Conservation (phyloP, 768 basidiomycete genomes). For the Tremella mesenterica region DNA sequence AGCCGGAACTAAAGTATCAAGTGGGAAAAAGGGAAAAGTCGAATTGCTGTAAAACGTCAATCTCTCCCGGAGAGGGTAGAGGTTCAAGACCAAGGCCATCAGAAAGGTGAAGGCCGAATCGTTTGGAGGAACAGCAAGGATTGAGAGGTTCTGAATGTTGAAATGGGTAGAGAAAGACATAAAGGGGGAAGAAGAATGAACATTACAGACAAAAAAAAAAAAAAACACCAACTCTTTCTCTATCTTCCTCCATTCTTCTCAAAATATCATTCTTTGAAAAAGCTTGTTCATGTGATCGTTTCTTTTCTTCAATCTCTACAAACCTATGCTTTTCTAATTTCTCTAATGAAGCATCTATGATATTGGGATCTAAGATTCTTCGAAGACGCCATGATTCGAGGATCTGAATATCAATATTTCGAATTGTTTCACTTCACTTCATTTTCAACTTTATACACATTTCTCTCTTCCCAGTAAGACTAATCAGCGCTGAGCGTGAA, state of each 20-base stretch:
- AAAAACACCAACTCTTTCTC: slow-evolving; percentile 54
- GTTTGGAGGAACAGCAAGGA: neutral
- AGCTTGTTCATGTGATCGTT: slow-evolving; percentile 25
- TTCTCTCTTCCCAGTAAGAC: no score
- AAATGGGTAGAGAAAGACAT: neutral
- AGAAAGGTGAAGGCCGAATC: neutral
- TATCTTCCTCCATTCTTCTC: slow-evolving; percentile 81
- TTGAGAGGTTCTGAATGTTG: neutral
- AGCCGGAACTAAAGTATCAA: neutral
- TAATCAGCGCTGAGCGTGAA: no score
- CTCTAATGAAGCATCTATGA: slow-evolving; percentile 61
- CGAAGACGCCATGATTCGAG: slow-evolving; percentile 85
- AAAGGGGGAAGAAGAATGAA: neutral
- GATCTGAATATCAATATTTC: slow-evolving; percentile 53
- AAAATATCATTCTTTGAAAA: slow-evolving; percentile 64
- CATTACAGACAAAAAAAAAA: slow-evolving; percentile 3
- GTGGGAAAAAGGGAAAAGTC: neutral
- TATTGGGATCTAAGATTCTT: slow-evolving; percentile 69
- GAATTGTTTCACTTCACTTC: no score
- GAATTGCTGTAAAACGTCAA: no score
- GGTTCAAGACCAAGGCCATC: no score
- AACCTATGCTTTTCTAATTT: slow-evolving; percentile 37
- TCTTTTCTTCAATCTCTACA: no score
- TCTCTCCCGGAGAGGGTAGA: no score
- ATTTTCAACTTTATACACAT: no score